Conservation (phyloP, 2,329 filamentous ascomycete species). For the Alternaria novae-zelandiae region DNA sequence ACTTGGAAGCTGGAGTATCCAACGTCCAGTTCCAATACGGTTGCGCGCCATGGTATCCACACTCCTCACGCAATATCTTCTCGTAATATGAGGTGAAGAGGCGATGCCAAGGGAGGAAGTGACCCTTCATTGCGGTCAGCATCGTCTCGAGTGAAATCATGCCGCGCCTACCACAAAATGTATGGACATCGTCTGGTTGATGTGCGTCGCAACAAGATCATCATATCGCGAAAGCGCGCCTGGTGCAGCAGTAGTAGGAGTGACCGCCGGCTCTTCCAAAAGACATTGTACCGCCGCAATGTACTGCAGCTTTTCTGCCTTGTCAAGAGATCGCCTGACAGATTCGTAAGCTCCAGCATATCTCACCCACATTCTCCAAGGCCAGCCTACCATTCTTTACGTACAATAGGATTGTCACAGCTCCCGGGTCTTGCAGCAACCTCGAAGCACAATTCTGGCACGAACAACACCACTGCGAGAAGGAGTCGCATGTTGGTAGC, state of each 20-base stretch:
- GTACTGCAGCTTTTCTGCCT: neutral
- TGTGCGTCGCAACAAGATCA: constrained; percentile 16
- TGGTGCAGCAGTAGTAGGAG: neutral
- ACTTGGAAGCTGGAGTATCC: neutral
- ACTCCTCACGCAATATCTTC: neutral
- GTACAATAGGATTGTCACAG: neutral
- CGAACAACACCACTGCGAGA: neutral
- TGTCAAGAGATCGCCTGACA: neutral
- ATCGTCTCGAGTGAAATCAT: rapidly evolving
- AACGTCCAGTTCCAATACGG: neutral
- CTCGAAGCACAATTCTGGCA: neutral
- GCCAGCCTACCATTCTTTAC: neutral
- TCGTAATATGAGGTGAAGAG: neutral
- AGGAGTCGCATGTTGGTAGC: neutral
- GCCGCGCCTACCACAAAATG: constrained; percentile 5
- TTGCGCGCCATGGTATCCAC: neutral
- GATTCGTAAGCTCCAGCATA: neutral
- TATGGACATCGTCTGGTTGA: constrained; percentile 15
- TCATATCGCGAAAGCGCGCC: neutral
- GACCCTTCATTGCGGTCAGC: neutral
- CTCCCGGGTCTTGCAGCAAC: neutral
- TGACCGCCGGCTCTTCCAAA: neutral
- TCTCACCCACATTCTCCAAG: neutral
- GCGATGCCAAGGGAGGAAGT: neutral
- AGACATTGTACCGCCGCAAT: neutral